phyloP scores from a whole-genome alignment of 345 rosid species.

The Camelina hispida region DNA sequence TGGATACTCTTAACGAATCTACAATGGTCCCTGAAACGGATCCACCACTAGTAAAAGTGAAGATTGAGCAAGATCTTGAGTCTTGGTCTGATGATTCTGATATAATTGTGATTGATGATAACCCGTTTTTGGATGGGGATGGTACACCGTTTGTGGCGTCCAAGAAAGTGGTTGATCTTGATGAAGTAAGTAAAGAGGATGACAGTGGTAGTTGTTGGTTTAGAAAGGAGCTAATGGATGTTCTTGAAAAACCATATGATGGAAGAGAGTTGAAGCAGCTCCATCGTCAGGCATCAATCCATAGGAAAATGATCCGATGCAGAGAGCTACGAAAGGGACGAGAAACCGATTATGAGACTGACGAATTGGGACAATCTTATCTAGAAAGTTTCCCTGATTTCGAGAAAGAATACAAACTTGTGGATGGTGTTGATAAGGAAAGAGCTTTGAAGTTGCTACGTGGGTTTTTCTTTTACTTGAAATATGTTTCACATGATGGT shows the following conservation, averaged over 20 bases:
- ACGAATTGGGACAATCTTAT: constrained; percentile 31
- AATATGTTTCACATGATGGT: constrained; percentile 35
- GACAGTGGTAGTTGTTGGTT: constrained; percentile 7
- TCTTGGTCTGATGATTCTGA: constrained; percentile 25
- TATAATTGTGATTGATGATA: constrained; percentile 33
- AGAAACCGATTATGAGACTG: constrained; percentile 23
- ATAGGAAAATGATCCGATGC: constrained; percentile 26
- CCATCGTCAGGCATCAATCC: constrained; percentile 22
- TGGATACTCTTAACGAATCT: constrained; percentile 19
- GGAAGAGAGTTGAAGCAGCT: constrained; percentile 28
- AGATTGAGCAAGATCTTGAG: constrained; percentile 30
- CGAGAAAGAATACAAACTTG: constrained; percentile 30
- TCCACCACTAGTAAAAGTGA: neutral
- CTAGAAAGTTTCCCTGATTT: constrained; percentile 34
- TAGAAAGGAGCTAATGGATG: constrained; percentile 24
- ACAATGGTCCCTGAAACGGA: constrained; percentile 16
- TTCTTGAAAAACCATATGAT: constrained; percentile 26
- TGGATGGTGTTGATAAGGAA: constrained; percentile 26
- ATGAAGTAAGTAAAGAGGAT: constrained; percentile 19
- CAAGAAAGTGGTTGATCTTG: constrained; percentile 35
- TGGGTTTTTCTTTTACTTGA: constrained; percentile 44
- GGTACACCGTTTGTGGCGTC: constrained; percentile 36
- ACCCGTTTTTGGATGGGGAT: constrained; percentile 26
- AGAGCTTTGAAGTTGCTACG: constrained; percentile 33
- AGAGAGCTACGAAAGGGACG: constrained; percentile 41